Evolutionary conservation across 1,284 basidiomycete genomes (phyloP).

Genomic region (Trametes sp.): DNA sequence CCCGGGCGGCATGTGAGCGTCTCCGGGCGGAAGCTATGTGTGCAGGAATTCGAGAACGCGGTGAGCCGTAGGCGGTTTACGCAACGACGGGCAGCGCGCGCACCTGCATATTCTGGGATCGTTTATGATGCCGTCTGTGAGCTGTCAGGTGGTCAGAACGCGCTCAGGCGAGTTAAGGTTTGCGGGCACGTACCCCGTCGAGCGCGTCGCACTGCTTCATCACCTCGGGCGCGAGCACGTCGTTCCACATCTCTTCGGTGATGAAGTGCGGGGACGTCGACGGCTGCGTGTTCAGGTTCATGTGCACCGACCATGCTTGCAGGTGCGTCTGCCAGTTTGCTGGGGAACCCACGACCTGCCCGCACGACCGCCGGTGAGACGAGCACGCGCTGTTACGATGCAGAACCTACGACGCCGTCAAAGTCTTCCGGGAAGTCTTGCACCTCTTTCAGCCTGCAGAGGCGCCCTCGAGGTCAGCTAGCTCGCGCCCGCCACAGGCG

Average conservation of each 20-base stretch:
- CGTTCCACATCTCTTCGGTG: constrained; percentile 31
- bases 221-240: constrained; percentile 38
- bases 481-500: background rate
- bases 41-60: background rate
- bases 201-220: constrained; percentile 42
- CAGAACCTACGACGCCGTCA: constrained; percentile 37
- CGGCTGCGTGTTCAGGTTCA: constrained; percentile 34
- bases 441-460: constrained; percentile 35
- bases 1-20: constrained; percentile 39
- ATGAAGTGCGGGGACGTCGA: constrained; percentile 34
- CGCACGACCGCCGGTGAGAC: constrained; percentile 2
- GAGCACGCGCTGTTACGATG: background rate
- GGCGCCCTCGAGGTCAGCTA: background rate
- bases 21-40: constrained; percentile 39
- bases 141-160: constrained; percentile 21
- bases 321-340: constrained; percentile 39
- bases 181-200: constrained; percentile 38
- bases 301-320: constrained; percentile 35
- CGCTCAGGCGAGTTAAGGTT: background rate
- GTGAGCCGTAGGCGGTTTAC: background rate
- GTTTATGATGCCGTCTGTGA: constrained; percentile 44
- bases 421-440: constrained; percentile 42
- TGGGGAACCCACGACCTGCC: constrained; percentile 40
- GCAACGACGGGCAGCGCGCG: background rate
- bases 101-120: constrained; percentile 43